phyloP scores from a whole-genome alignment of 176 grass and related monocot genomes.

The Oryza glaberrima region DNA sequence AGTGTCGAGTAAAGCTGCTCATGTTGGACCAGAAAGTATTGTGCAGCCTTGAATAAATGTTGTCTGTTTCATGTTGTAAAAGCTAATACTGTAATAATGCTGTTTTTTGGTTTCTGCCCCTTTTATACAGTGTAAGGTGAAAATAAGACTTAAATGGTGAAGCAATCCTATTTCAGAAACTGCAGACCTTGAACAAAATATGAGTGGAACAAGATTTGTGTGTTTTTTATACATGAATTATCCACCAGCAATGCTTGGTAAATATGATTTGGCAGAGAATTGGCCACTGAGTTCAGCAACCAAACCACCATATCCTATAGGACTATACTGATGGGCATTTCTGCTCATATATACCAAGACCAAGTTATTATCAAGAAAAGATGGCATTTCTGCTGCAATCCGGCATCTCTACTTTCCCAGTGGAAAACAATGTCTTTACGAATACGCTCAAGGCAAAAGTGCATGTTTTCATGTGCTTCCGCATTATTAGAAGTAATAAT shows the following conservation, averaged over 20 bases:
- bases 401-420: too few relatives aligned
- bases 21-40: slow-evolving; percentile 16
- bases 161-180: background rate
- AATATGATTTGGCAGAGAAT: too few relatives aligned
- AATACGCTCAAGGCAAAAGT: too few relatives aligned
- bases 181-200: background rate
- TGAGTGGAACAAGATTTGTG: background rate
- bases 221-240: background rate
- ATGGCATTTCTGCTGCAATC: too few relatives aligned
- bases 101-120: background rate
- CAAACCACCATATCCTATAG: too few relatives aligned
- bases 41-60: slow-evolving; percentile 29
- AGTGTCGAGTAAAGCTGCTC: slow-evolving; percentile 17
- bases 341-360: too few relatives aligned
- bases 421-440: too few relatives aligned
- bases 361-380: too few relatives aligned
- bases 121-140: background rate
- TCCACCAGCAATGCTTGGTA: background rate
- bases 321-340: too few relatives aligned
- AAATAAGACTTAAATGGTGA: background rate
- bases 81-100: background rate
- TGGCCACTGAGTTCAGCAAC: too few relatives aligned
- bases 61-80: slow-evolving; percentile 18
- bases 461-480: too few relatives aligned
- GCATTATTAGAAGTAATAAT: too few relatives aligned